These are phyloP conservation scores for Gentiana straminea DNA, from an alignment of 257 asterid genomes.

Conservation along the genomic window DNA sequence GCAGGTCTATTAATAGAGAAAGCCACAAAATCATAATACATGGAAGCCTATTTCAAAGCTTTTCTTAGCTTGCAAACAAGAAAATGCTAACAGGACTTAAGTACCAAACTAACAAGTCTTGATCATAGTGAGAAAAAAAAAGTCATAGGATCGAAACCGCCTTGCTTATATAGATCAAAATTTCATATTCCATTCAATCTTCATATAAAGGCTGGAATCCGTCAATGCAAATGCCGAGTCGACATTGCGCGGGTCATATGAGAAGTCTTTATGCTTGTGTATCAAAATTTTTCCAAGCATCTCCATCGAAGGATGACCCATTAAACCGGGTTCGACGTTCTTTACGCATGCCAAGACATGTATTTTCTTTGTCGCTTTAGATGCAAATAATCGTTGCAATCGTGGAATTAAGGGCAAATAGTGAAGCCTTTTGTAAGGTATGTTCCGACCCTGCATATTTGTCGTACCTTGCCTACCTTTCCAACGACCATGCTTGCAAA, in stretches of 20 bases:
- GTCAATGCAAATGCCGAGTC: slow-evolving; percentile 2
- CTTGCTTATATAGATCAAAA: too few relatives aligned
- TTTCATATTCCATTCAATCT: too few relatives aligned
- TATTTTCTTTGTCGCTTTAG: background rate
- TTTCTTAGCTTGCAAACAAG: too few relatives aligned
- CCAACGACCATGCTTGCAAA: background rate
- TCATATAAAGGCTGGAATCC: slow-evolving; percentile 8
- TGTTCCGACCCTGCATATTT: background rate
- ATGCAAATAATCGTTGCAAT: slow-evolving; percentile 1
- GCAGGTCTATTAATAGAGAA: too few relatives aligned
- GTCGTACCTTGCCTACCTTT: background rate
- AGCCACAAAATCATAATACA: too few relatives aligned
- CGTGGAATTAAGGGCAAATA: slow-evolving; percentile 6
- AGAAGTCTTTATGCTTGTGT: background rate
- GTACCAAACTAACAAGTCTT: too few relatives aligned
- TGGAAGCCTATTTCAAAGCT: too few relatives aligned
- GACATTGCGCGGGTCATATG: background rate
- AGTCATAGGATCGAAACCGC: too few relatives aligned
- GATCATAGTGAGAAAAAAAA: too few relatives aligned
- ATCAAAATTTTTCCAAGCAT: background rate
- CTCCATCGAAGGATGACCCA: too few relatives aligned
- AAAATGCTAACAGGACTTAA: too few relatives aligned
- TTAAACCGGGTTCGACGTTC: background rate
- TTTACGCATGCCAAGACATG: slow-evolving; percentile 3
- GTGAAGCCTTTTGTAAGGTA: background rate